Percentiles rank a stretch among this genome's conserved stretches.
These are phyloP conservation scores for Penicillium sp. DNA, from an alignment of 2,329 filamentous ascomycete genomes.

Conservation along the genomic window DNA sequence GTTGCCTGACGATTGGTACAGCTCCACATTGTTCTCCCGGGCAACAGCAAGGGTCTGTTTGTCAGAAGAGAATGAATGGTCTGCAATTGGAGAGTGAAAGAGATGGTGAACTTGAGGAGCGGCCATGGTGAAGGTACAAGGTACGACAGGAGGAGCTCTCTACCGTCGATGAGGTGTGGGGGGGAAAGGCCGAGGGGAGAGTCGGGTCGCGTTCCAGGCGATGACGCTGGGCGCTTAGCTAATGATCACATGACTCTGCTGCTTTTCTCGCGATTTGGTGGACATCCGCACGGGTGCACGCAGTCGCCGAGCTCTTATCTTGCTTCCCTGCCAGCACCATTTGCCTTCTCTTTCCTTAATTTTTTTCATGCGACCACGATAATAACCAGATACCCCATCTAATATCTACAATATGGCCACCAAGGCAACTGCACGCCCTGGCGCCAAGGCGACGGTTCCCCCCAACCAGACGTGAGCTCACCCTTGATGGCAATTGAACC, in stretches of 20 bases:
- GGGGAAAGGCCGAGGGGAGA: slow-evolving; percentile 6
- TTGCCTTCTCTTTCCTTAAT: not conserved
- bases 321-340: not conserved
- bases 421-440: slow-evolving; percentile 39
- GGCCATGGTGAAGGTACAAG: slow-evolving; percentile 58
- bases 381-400: not conserved
- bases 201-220: not conserved
- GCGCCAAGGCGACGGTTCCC: slow-evolving; percentile 49
- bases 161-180: slow-evolving; percentile 63
- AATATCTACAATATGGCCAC: slow-evolving; percentile 31
- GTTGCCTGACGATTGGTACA: slow-evolving; percentile 70
- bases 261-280: slow-evolving; percentile 14
- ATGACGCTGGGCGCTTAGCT: slow-evolving; percentile 24
- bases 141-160: slow-evolving; percentile 92
- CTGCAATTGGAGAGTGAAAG: slow-evolving; percentile 92
- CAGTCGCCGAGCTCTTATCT: slow-evolving; percentile 1
- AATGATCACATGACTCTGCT: slow-evolving; percentile 8
- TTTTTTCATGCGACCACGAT: not conserved
- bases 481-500: slow-evolving; percentile 5
- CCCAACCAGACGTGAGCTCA: slow-evolving; percentile 70
- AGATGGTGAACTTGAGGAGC: slow-evolving; percentile 90
- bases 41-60: slow-evolving; percentile 83
- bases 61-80: slow-evolving; percentile 97
- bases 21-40: slow-evolving; percentile 82
- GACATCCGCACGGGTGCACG: slow-evolving; percentile 3